phyloP scores from a whole-genome alignment of 129 eudicot genomes.

The Artemisia tridentata region DNA sequence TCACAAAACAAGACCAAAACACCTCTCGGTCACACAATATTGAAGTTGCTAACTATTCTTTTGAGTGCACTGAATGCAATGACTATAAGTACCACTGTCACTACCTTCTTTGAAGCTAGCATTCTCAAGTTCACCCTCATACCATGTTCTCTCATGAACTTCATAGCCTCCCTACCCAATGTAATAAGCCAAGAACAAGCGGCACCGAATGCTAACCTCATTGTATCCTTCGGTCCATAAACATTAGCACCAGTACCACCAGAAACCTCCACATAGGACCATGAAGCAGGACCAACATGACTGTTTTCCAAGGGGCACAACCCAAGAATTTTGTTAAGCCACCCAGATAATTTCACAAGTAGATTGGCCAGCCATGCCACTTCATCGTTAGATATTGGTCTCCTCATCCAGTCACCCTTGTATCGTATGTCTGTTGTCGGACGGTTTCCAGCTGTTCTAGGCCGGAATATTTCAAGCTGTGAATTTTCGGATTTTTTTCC shows the following conservation, averaged over 20 bases:
- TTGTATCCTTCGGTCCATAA: constrained; percentile 39
- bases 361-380: constrained; percentile 89
- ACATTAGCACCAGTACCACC: constrained; percentile 36
- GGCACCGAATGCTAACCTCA: constrained; percentile 42
- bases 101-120: constrained; percentile 77
- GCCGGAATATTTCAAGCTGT: constrained; percentile 66
- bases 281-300: constrained; percentile 23
- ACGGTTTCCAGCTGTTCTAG: constrained; percentile 56
- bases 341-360: constrained; percentile 55
- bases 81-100: constrained; percentile 41
- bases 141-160: constrained; percentile 69
- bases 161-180: constrained; percentile 30
- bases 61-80: constrained; percentile 41
- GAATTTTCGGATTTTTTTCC: constrained; percentile 28
- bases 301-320: constrained; percentile 37
- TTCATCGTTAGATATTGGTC: constrained; percentile 82
- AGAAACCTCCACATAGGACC: constrained; percentile 61
- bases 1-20: background rate
- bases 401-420: constrained; percentile 70
- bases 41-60: constrained; percentile 39
- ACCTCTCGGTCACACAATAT: background rate
- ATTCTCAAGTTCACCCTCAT: constrained; percentile 74
- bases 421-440: constrained; percentile 20
- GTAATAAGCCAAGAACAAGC: constrained; percentile 38
- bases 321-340: constrained; percentile 68